Evolutionary conservation across 208 protist species (phyloP), one percentile per base, ranked within the genome.

Genomic region (Crithidia brevicula): DNA sequence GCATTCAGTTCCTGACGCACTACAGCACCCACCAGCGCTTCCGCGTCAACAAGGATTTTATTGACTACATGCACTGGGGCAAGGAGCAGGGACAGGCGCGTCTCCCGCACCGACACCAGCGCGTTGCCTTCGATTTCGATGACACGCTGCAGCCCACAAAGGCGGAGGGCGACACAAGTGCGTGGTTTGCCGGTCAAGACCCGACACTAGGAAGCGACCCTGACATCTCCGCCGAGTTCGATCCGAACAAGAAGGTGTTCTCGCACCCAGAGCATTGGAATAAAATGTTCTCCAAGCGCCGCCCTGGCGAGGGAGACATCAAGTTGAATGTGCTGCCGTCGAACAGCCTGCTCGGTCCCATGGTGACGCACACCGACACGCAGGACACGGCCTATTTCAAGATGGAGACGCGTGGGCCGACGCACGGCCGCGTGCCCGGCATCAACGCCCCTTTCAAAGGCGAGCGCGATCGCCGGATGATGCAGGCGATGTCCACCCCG

Each of bases 1-100:
- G 91, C 11, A 70, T 96, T 25, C 91, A 96, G 70, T 96, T 96
- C 56, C 77, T 94, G 52, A 96, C 91, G 11, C 91, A 96, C 77
- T 94, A 94, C 81, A 89, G 86, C 70, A 94, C 84, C 10, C 91
- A 96, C 61, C 86, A 96, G 61, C 88, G 91, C 7, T 94, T 92
- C 54, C 85, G 85, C 40, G 87, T 93, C 36, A 96, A 88, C 40
- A 92, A 93, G 67, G 91, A 94, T 75, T 96, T 86, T 69, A 94
- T 97, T 59, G 92, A 97, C 64, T 97, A 95, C 76, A 86, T 97
- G 81, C 80, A 95, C 77, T 97, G 92, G 90, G 92, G 92, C 36
- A 88, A 83, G 36, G 89, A 95, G 77, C 92, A 95, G 67, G 92
- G 92, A 7, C 89, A 95, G 80, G 92, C 92, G 22, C 83, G 88